Percentiles rank a stretch among this genome's conserved stretches.
These are phyloP conservation scores for Candida morakotiae DNA, from an alignment of 805 yeast genomes.

Conservation along the genomic window DNA sequence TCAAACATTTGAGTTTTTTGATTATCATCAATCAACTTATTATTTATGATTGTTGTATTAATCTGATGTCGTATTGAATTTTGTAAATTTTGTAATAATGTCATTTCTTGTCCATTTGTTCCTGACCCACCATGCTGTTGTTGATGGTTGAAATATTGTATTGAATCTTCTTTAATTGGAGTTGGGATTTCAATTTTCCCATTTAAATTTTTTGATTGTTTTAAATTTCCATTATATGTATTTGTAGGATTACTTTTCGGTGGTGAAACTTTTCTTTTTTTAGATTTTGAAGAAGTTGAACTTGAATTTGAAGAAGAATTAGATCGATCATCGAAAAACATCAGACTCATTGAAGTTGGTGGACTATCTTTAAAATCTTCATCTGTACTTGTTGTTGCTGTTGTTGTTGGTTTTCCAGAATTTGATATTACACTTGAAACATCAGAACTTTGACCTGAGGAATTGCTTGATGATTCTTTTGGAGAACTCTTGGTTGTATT, in stretches of 20 bases:
- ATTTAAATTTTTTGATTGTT: not conserved
- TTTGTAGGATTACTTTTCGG: not conserved
- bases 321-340: not conserved
- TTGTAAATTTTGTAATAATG: conserved; percentile 1
- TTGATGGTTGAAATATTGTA: not conserved
- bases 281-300: not conserved
- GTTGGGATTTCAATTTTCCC: conserved; percentile 1
- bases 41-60: conserved; percentile 2
- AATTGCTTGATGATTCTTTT: not conserved
- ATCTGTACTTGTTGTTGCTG: not conserved
- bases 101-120: conserved; percentile 1
- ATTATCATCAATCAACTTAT: conserved; percentile 9
- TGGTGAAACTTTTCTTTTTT: not conserved
- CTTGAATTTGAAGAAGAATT: not conserved
- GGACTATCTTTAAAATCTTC: not conserved
- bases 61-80: conserved; percentile 1
- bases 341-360: conserved; percentile 6
- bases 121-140: not conserved
- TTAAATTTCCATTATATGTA: not conserved
- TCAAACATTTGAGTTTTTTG: conserved; percentile 13
- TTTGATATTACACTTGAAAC: not conserved
- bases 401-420: not conserved
- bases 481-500: not conserved
- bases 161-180: conserved; percentile 3
- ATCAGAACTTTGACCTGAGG: not conserved